Evolutionary conservation across 345 rosid species (phyloP).

Genomic region (Gossypium stocksii): DNA sequence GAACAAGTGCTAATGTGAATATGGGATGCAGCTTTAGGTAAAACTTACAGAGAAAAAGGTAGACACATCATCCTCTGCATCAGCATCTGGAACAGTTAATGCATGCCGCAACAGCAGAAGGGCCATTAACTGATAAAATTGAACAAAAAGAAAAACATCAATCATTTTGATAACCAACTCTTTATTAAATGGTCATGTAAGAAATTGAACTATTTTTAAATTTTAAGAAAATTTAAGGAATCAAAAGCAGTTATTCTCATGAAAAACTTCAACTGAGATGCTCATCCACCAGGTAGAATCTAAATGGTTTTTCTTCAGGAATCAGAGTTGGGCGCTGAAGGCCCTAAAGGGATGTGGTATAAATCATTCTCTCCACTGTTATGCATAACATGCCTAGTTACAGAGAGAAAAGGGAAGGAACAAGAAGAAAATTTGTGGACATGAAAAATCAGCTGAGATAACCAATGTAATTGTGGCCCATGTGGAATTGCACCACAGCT

Average conservation of each 20-base stretch:
- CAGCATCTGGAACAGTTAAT: conserved; percentile 53
- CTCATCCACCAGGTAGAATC: neutral
- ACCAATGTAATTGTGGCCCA: neutral
- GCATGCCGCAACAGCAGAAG: conserved; percentile 77
- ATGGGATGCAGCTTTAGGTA: conserved; percentile 11
- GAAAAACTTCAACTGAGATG: conserved; percentile 5
- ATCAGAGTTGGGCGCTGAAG: neutral
- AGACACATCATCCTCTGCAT: conserved; percentile 62
- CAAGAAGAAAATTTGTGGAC: neutral
- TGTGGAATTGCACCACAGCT: neutral
- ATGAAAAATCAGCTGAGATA: neutral
- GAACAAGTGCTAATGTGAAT: neutral
- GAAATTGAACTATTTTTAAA: neutral
- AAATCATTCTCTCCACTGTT: neutral
- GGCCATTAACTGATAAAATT: conserved; percentile 57
- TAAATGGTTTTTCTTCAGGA: neutral
- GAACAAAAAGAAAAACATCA: conserved; percentile 9
- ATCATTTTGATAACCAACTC: neutral
- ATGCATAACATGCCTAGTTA: neutral
- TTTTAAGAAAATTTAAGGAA: neutral
- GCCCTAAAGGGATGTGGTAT: neutral
- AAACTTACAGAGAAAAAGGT: conserved; percentile 72
- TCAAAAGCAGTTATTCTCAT: neutral
- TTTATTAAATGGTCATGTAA: conserved; percentile 7
- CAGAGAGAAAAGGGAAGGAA: neutral